Evolutionary conservation across 176 grass and related monocot genomes (phyloP).

Genomic region (Otatea glauca): DNA sequence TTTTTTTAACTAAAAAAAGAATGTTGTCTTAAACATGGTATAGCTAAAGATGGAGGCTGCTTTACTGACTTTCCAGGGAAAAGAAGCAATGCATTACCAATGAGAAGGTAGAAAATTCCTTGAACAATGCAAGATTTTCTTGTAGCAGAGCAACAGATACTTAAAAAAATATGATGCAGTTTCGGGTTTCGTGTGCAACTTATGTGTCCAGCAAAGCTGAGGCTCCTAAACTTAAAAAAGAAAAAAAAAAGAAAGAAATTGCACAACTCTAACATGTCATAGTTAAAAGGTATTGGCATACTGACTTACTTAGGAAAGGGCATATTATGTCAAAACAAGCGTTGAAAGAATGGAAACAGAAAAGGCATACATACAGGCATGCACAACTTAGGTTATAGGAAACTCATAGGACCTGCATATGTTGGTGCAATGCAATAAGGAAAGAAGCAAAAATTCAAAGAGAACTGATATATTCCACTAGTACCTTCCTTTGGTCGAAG

Average conservation of each 20-base stretch:
- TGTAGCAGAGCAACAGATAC: background rate
- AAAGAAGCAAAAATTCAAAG: constrained; percentile 37
- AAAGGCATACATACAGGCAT: background rate
- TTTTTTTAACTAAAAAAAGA: background rate
- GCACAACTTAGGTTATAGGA: background rate
- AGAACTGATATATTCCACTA: constrained; percentile 33
- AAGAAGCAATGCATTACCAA: constrained; percentile 4
- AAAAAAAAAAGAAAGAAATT: background rate
- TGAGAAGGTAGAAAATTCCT: constrained; percentile 31
- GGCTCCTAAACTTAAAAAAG: constrained; percentile 5
- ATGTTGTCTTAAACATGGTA: constrained; percentile 31
- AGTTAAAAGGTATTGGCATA: background rate
- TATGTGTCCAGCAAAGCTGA: background rate
- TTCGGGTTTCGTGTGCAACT: constrained; percentile 20
- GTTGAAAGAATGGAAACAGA: constrained; percentile 29
- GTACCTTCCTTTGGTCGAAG: constrained; percentile 35
- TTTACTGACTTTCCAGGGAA: constrained; percentile 24
- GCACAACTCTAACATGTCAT: background rate
- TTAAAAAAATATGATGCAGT: background rate
- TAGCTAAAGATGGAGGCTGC: constrained; percentile 4
- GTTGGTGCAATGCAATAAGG: constrained; percentile 25
- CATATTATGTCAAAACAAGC: constrained; percentile 5
- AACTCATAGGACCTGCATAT: background rate
- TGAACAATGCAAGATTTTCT: constrained; percentile 33
- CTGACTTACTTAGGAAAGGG: background rate